phyloP scores from a whole-genome alignment of 306 rosid genomes.

The Carpinus fangiana region DNA sequence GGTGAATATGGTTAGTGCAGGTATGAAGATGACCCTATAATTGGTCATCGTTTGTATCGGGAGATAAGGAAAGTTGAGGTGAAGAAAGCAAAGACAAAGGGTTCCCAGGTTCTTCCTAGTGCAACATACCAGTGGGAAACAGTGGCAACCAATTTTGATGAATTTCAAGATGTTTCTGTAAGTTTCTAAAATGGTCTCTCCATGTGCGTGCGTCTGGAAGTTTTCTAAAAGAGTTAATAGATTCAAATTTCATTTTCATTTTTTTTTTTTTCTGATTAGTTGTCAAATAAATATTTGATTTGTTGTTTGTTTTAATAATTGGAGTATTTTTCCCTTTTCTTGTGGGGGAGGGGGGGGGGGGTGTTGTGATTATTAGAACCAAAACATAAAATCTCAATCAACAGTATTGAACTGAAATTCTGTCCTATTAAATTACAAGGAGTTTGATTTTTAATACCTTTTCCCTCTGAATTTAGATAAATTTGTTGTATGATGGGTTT shows the following conservation, averaged over 20 bases:
- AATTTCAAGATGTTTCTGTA: constrained; percentile 87
- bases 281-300: too few relatives aligned
- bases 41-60: constrained; percentile 91
- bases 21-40: constrained; percentile 91
- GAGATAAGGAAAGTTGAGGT: constrained; percentile 84
- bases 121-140: constrained; percentile 83
- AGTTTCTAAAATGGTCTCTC: constrained; percentile 43
- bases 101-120: constrained; percentile 68
- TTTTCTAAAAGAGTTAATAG: neutral
- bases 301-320: neutral
- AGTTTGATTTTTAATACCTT: neutral
- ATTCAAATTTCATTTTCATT: constrained; percentile 1
- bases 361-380: neutral
- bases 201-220: constrained; percentile 15
- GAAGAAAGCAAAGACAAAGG: constrained; percentile 73
- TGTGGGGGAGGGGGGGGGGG: neutral
- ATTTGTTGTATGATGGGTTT: neutral
- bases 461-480: neutral
- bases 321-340: neutral
- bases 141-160: constrained; percentile 90
- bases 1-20: constrained; percentile 52
- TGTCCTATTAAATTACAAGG: neutral
- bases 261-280: neutral
- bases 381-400: neutral
- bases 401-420: neutral